Base-by-base conservation (phyloP, 352 stramenopile species). In the Pythium dissimile region DNA sequence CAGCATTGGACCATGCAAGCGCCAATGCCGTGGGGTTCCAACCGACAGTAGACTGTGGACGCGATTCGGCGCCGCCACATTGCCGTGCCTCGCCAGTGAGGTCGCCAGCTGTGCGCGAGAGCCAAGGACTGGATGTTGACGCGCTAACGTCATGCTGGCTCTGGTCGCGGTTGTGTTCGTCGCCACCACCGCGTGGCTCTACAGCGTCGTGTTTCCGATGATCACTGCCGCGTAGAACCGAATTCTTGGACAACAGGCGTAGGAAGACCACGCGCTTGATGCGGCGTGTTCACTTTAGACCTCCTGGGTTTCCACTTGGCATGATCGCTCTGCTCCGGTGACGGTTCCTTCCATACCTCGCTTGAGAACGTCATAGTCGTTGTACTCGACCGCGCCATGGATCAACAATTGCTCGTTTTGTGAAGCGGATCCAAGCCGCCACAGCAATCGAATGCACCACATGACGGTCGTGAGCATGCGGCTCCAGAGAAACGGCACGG, bases 401-500 rank as follows among this genome's bases (percentile, higher is more conserved):
- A 54, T 42, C n/a, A 69, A 34, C 7, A 72, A 43, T 35, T 66
- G 21, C 5, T 63, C 24, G 0, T 66, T 9, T 32, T 59, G 43
- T n/a, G 44, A 38, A 15, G 32, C 23, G 2, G 3, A 41, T 5
- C 47, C 26, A 4, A 59, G 21, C 2, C 64, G 59, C 54, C 58
- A 69, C 15, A 69, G 24, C 24, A 69, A 38, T 10, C 64, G 54
- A 24, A 43, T 7, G 24, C 32, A 53, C 54, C 66, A 30, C 16
- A 51, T 34, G 42, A 69, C 38, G 1, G 45, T 26, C 5, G 55
- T 72, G 2, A 35, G 7, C 3, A 56, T 31, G 23, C 45, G 47
- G 37, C 57, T 67, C 32, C 60, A 62, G 21, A 72, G 59, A 13
- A 67, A 46, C 1, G 65, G 52, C 1, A 59, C 8, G 2, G 64